Percentiles rank a stretch among this genome's conserved stretches.
Evolutionary conservation across 164 flowering plant genomes (phyloP).

Genomic region (Nymphaea colorata): DNA sequence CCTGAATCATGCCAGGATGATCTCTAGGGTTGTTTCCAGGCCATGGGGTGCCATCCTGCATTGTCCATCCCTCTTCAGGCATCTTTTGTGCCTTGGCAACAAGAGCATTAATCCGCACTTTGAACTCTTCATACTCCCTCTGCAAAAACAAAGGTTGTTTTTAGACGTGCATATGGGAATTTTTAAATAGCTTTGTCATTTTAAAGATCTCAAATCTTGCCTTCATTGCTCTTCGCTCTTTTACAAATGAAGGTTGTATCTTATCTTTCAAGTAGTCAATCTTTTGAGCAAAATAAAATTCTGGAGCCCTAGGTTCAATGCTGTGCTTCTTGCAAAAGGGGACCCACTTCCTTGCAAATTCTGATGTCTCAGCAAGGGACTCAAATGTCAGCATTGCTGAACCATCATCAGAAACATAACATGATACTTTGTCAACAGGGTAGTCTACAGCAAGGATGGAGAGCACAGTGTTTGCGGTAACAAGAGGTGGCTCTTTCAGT

Average conservation of each 20-base stretch:
- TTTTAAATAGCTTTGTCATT: too few relatives aligned
- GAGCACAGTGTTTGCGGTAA: conserved; percentile 93
- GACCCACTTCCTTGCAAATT: conserved; percentile 97
- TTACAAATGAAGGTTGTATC: conserved; percentile 93
- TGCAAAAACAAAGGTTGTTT: conserved; percentile 12
- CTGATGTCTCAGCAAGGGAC: conserved; percentile 88
- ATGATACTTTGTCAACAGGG: conserved; percentile 96
- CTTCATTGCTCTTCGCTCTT: conserved; percentile 96
- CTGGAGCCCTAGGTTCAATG: conserved; percentile 98
- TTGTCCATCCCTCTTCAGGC: conserved; percentile 98
- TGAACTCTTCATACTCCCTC: conserved; percentile 97
- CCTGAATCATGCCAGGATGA: conserved; percentile 99
- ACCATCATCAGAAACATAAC: conserved; percentile 98
- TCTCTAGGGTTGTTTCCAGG: conserved; percentile 95
- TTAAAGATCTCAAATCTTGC: not conserved
- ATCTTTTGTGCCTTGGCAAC: conserved; percentile 87
- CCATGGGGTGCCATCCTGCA: conserved; percentile 97
- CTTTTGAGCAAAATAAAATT: conserved; percentile 89
- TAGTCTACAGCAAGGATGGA: conserved; percentile 97
- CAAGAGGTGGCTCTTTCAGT: conserved; percentile 89
- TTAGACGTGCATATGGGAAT: too few relatives aligned
- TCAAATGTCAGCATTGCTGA: conserved; percentile 98
- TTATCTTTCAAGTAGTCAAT: conserved; percentile 95
- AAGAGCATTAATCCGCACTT: conserved; percentile 83
- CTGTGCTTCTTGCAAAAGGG: conserved; percentile 94